A percentile compares a stretch with the other conserved stretches of the same genome.
phyloP scores from a whole-genome alignment of 1,284 basidiomycete species.

The Xerocomus cyaneibrunnescens region DNA sequence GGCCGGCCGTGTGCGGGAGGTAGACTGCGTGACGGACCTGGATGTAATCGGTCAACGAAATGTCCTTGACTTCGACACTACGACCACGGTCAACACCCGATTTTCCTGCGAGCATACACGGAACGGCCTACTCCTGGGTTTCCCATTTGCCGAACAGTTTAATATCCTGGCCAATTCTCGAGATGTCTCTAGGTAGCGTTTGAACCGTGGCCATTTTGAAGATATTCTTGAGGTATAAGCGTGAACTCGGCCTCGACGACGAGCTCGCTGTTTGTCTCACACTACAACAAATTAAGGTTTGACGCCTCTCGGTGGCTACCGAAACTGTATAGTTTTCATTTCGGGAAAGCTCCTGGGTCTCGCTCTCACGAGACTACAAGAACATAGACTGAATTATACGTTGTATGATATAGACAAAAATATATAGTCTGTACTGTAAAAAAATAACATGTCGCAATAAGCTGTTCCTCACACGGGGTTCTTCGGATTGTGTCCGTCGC shows the following conservation, averaged over 20 bases:
- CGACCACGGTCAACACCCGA: slow-evolving; percentile 12
- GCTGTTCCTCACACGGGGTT: not conserved
- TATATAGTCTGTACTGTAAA: slow-evolving; percentile 16
- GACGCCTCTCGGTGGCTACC: slow-evolving; percentile 21
- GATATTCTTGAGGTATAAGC: slow-evolving; percentile 18
- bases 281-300: slow-evolving; percentile 29
- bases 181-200: slow-evolving; percentile 83
- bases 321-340: slow-evolving; percentile 32
- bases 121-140: slow-evolving; percentile 80
- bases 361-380: too few relatives aligned
- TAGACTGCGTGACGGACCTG: slow-evolving; percentile 99
- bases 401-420: slow-evolving; percentile 1
- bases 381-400: slow-evolving; percentile 2
- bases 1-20: slow-evolving; percentile 97
- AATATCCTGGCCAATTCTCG: slow-evolving; percentile 82
- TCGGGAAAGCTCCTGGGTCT: not conserved
- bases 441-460: not conserved
- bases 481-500: slow-evolving; percentile 12
- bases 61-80: slow-evolving; percentile 99
- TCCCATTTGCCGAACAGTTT: slow-evolving; percentile 99
- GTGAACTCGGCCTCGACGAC: slow-evolving; percentile 17
- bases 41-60: slow-evolving; percentile 98
- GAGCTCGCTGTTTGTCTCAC: slow-evolving; percentile 26
- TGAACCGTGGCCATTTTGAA: slow-evolving; percentile 58
- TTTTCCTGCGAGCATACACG: slow-evolving; percentile 4